Percentiles rank a stretch among this genome's conserved stretches.
These are phyloP conservation scores for Daldinia vernicosa DNA, from an alignment of 495 filamentous ascomycete genomes.

Conservation along the genomic window DNA sequence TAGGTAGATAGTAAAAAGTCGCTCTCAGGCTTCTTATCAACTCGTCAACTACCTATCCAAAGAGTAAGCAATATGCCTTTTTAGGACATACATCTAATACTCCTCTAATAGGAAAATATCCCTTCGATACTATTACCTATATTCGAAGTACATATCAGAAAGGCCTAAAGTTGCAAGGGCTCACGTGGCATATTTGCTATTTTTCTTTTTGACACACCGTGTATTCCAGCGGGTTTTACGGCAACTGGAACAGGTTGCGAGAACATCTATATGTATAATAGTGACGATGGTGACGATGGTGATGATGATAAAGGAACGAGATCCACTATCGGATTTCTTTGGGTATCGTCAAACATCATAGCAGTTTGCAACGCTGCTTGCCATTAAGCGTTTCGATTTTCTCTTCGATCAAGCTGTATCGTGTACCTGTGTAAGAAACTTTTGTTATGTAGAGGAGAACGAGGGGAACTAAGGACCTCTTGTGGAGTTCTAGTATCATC, in stretches of 20 bases:
- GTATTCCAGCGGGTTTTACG: background rate
- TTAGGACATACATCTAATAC: no score
- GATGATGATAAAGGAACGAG: background rate
- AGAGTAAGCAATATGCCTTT: no score
- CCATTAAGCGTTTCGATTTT: background rate
- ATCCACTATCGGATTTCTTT: background rate
- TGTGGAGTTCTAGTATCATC: slow-evolving; percentile 30
- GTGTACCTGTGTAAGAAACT: background rate
- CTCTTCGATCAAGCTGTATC: background rate
- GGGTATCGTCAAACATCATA: background rate
- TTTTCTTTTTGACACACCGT: background rate
- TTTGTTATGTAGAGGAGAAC: background rate
- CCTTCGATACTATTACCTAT: background rate
- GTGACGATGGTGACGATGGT: background rate
- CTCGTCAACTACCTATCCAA: background rate
- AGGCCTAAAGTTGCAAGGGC: background rate
- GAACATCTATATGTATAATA: background rate
- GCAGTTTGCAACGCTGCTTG: background rate
- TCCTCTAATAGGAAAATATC: no score
- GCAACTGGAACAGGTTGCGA: background rate
- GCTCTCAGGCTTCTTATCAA: background rate
- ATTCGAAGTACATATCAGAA: background rate
- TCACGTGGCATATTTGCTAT: slow-evolving; percentile 8
- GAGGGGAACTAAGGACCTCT: background rate
- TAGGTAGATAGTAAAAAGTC: no score